phyloP scores from a whole-genome alignment of 2,329 filamentous ascomycete genomes.

The Bisporella sp. region DNA sequence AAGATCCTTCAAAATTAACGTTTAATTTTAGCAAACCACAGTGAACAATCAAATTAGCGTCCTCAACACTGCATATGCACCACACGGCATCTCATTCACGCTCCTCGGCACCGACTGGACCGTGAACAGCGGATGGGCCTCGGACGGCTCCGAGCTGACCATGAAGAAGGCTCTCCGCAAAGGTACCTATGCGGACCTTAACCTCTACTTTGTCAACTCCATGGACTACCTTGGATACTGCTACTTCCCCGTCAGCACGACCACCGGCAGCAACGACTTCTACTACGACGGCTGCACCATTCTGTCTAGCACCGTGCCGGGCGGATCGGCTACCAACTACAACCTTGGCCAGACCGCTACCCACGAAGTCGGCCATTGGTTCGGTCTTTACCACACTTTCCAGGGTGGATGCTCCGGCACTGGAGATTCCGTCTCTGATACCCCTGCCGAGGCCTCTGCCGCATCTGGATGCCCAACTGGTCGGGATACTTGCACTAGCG shows the following conservation, averaged over 20 bases:
- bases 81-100: too few relatives aligned
- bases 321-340: slow-evolving; percentile 27
- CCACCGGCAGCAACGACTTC: slow-evolving; percentile 19
- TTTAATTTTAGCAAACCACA: too few relatives aligned
- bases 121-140: slow-evolving; percentile 27
- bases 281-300: slow-evolving; percentile 33
- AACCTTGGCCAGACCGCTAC: slow-evolving; percentile 33
- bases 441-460: slow-evolving; percentile 30
- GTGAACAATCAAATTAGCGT: too few relatives aligned
- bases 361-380: slow-evolving; percentile 43
- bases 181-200: slow-evolving; percentile 27
- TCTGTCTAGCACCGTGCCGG: slow-evolving; percentile 31
- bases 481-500: slow-evolving; percentile 27
- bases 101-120: slow-evolving; percentile 7
- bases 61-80: too few relatives aligned
- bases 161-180: slow-evolving; percentile 41
- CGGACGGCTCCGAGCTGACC: slow-evolving; percentile 28
- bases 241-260: background rate
- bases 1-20: too few relatives aligned
- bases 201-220: slow-evolving; percentile 26
- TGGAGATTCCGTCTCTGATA: slow-evolving; percentile 35
- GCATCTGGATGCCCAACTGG: slow-evolving; percentile 33
- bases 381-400: slow-evolving; percentile 42
- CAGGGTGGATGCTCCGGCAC: slow-evolving; percentile 32
- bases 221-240: background rate